Conservation (phyloP, 192 early-diverging fungal genomes). For the Backusella luteola region DNA sequence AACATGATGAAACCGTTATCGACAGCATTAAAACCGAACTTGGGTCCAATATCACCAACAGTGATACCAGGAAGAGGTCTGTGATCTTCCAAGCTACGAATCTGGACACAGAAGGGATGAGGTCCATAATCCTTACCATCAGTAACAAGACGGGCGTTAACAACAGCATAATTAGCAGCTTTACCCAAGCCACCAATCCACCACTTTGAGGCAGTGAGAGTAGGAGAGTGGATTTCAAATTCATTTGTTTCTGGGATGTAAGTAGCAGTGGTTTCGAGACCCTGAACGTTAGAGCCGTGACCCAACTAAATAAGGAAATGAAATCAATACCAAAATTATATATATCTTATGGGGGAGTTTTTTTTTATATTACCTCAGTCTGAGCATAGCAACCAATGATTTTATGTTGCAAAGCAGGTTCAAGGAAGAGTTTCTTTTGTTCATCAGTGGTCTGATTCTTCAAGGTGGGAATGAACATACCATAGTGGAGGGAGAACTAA, state of each 20-base stretch:
- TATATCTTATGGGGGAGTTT: neutral
- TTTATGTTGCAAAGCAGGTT: slow-evolving; percentile 67
- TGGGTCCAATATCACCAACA: slow-evolving; percentile 85
- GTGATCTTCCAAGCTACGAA: slow-evolving; percentile 75
- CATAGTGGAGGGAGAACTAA: slow-evolving; percentile 68
- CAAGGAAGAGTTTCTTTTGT: slow-evolving; percentile 76
- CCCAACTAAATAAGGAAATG: slow-evolving; percentile 27
- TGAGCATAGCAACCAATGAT: slow-evolving; percentile 89
- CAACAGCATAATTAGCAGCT: slow-evolving; percentile 78
- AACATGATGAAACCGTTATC: slow-evolving; percentile 89
- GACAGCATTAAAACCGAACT: slow-evolving; percentile 81
- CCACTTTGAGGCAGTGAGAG: slow-evolving; percentile 80
- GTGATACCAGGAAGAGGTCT: slow-evolving; percentile 71
- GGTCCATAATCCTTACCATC: slow-evolving; percentile 77
- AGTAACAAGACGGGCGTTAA: slow-evolving; percentile 78
- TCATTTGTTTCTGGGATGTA: slow-evolving; percentile 80
- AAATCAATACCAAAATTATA: neutral
- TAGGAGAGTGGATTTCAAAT: slow-evolving; percentile 83
- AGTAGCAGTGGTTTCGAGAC: slow-evolving; percentile 85
- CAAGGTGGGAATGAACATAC: slow-evolving; percentile 85
- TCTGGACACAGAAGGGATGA: slow-evolving; percentile 78
- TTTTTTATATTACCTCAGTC: slow-evolving; percentile 54
- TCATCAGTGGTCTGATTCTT: slow-evolving; percentile 72
- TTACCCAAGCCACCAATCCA: slow-evolving; percentile 85
- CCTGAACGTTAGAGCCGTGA: slow-evolving; percentile 83